Evolutionary conservation across 202 grass and related monocot species (phyloP).

Genomic region (Eragrostis tef): DNA sequence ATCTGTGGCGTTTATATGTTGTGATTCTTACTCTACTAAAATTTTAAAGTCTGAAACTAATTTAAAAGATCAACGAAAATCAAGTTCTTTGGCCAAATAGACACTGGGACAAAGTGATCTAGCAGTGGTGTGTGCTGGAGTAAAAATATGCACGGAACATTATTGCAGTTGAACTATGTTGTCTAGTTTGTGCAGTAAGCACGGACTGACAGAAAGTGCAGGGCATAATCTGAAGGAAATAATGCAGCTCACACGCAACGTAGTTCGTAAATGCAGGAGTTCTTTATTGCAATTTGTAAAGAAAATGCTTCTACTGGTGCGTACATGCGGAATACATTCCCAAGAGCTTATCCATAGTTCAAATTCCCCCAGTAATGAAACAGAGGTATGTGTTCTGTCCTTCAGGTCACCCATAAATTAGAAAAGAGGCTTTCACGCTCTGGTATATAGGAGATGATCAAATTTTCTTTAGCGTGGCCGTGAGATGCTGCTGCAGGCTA

Average conservation of each 20-base stretch:
- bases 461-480: slow-evolving; percentile 73
- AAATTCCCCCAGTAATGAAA: background rate
- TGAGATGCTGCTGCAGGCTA: slow-evolving; percentile 73
- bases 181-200: too few relatives aligned
- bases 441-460: slow-evolving; percentile 15
- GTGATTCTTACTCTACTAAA: too few relatives aligned
- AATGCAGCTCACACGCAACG: background rate
- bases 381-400: background rate
- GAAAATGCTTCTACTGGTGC: background rate
- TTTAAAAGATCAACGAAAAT: too few relatives aligned
- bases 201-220: background rate
- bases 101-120: too few relatives aligned
- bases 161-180: too few relatives aligned
- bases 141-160: too few relatives aligned
- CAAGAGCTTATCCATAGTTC: background rate
- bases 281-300: background rate
- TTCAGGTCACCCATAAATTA: background rate
- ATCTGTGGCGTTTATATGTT: too few relatives aligned
- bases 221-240: background rate
- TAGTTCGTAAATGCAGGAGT: too few relatives aligned
- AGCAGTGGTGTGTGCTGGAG: too few relatives aligned
- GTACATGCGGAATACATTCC: background rate
- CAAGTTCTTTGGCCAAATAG: too few relatives aligned
- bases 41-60: too few relatives aligned
- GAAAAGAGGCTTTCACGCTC: background rate